Percentiles rank a stretch among this genome's conserved stretches.
phyloP scores from a whole-genome alignment of 495 filamentous ascomycete genomes.

The Penicillium daleae region DNA sequence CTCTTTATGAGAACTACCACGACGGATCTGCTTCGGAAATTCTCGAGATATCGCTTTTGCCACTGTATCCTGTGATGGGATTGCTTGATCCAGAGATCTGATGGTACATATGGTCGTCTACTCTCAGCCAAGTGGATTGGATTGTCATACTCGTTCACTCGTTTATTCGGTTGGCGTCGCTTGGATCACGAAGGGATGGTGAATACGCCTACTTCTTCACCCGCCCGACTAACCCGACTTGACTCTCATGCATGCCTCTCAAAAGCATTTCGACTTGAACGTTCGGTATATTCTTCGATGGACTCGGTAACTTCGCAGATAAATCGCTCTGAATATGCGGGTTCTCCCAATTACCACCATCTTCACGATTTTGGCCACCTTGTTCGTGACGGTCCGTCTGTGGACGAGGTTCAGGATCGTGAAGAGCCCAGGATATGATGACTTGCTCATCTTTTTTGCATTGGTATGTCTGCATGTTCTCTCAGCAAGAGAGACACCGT shows the following conservation, averaged over 20 bases:
- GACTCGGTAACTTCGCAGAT: neutral
- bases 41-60: neutral
- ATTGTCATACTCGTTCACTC: neutral
- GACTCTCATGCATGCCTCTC: neutral
- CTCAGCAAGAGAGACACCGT: neutral
- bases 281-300: neutral
- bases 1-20: neutral
- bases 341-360: slow-evolving; percentile 24
- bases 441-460: slow-evolving; percentile 34
- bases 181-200: neutral
- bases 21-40: neutral
- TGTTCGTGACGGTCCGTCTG: slow-evolving; percentile 38
- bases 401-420: slow-evolving; percentile 37
- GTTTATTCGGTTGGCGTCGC: neutral
- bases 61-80: neutral
- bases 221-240: neutral
- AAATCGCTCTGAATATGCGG: slow-evolving; percentile 13
- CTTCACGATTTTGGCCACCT: slow-evolving; percentile 31
- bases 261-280: neutral
- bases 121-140: neutral
- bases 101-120: neutral
- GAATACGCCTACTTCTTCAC: neutral
- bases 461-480: slow-evolving; percentile 30
- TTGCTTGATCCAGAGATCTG: neutral
- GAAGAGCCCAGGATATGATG: slow-evolving; percentile 42